phyloP scores from a whole-genome alignment of 1,139 yeast species.

The Barnettozyma hawaiiensis region DNA sequence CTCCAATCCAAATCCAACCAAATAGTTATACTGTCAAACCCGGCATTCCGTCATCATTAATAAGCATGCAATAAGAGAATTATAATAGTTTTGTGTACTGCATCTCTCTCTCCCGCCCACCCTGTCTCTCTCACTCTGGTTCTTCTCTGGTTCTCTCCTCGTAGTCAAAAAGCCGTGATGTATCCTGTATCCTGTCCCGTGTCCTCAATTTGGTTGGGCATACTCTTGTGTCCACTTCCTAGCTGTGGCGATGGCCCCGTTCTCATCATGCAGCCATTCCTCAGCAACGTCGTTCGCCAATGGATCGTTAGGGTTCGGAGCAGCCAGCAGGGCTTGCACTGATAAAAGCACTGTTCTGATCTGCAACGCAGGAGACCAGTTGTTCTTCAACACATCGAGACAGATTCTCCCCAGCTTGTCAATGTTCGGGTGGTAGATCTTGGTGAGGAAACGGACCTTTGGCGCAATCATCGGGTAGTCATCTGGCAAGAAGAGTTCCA shows the following conservation, averaged over 20 bases:
- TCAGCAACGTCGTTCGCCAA: constrained; percentile 96
- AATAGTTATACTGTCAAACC: too few species aligned
- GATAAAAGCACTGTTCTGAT: constrained; percentile 90
- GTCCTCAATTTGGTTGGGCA: too few species aligned
- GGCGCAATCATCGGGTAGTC: constrained; percentile 95
- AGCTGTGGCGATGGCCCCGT: constrained; percentile 78
- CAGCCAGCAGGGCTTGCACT: constrained; percentile 88
- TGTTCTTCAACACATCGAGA: constrained; percentile 83
- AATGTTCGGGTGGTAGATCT: constrained; percentile 93
- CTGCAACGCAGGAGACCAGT: constrained; percentile 98
- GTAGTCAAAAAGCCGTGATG: too few species aligned
- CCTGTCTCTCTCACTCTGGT: too few species aligned
- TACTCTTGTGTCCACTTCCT: constrained; percentile 75
- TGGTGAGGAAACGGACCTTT: constrained; percentile 84
- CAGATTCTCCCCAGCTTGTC: constrained; percentile 94
- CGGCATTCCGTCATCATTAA: too few species aligned
- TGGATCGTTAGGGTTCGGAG: constrained; percentile 98
- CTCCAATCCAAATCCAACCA: too few species aligned
- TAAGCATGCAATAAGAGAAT: too few species aligned
- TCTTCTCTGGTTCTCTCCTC: too few species aligned
- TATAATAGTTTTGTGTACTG: too few species aligned
- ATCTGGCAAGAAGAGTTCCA: constrained; percentile 79
- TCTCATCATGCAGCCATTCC: constrained; percentile 87
- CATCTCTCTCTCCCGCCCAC: too few species aligned
- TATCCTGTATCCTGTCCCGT: too few species aligned